Evolutionary conservation across 345 rosid species (phyloP).

Genomic region (Ceriops decandra): DNA sequence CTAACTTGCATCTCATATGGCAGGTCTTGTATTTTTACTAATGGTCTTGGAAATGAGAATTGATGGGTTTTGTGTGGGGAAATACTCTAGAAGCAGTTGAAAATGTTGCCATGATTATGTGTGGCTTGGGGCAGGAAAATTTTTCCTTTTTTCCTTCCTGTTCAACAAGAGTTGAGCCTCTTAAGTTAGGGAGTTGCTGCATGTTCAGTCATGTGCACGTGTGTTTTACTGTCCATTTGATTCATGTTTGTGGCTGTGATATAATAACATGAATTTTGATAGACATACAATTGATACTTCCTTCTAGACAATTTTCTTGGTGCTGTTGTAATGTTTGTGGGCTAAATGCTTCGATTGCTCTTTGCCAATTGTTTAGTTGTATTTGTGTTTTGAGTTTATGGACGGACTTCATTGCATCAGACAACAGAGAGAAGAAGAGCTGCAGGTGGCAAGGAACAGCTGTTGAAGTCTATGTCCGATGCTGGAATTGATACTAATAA

Average conservation of each 20-base stretch:
- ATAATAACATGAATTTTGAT: neutral
- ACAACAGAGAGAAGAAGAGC: slow-evolving; percentile 15
- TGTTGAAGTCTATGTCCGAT: slow-evolving; percentile 43
- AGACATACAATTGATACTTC: neutral
- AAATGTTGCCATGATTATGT: no score
- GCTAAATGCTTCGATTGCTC: slow-evolving; percentile 23
- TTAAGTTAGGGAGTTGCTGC: slow-evolving; percentile 13
- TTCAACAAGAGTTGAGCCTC: slow-evolving; percentile 7
- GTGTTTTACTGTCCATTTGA: neutral
- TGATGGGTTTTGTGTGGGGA: no score
- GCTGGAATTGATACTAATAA: slow-evolving; percentile 36
- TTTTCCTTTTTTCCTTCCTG: slow-evolving; percentile 1
- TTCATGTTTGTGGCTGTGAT: slow-evolving; percentile 11
- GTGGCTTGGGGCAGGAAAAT: no score
- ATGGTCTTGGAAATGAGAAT: no score
- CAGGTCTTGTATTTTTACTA: no score
- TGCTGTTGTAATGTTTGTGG: slow-evolving; percentile 22
- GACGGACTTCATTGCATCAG: slow-evolving; percentile 11
- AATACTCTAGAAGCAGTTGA: no score
- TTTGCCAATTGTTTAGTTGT: slow-evolving; percentile 11
- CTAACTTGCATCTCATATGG: no score
- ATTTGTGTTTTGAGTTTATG: slow-evolving; percentile 16
- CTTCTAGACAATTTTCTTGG: slow-evolving; percentile 9
- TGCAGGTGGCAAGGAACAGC: slow-evolving; percentile 43
- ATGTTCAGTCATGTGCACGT: slow-evolving; percentile 5